A percentile compares a stretch with the other conserved stretches of the same genome.
Evolutionary conservation across 2,329 filamentous ascomycete genomes (phyloP).

Genomic region (Didymosphaeria variabile): DNA sequence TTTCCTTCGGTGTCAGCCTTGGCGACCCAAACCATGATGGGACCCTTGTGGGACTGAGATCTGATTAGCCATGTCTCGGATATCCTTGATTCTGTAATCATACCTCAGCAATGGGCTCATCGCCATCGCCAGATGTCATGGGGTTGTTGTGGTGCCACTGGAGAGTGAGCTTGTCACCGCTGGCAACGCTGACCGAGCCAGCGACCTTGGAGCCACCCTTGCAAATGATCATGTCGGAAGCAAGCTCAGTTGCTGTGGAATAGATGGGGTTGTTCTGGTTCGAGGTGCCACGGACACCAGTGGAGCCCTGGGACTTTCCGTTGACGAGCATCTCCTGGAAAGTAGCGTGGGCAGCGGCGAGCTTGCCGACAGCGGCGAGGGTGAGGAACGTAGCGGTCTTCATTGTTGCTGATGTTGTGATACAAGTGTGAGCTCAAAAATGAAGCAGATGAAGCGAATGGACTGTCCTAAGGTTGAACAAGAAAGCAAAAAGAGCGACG

Average conservation of each 20-base stretch:
- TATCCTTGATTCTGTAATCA: not conserved
- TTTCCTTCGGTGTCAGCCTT: slow-evolving; percentile 55
- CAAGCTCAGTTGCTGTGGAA: slow-evolving; percentile 35
- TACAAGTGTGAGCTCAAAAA: slow-evolving; percentile 15
- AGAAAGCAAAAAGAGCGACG: slow-evolving; percentile 23
- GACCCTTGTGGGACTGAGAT: slow-evolving; percentile 59
- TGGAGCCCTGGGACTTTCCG: slow-evolving; percentile 45
- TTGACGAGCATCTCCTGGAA: slow-evolving; percentile 55
- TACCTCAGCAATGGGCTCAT: slow-evolving; percentile 61
- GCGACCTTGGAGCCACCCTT: slow-evolving; percentile 45
- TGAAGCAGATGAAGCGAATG: slow-evolving; percentile 18
- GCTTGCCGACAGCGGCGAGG: slow-evolving; percentile 41
- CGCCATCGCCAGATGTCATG: slow-evolving; percentile 42
- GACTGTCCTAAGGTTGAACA: slow-evolving; percentile 34
- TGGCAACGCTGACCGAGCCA: slow-evolving; percentile 57
- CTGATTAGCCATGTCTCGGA: not conserved
- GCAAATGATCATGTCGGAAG: slow-evolving; percentile 46
- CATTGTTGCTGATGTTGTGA: slow-evolving; percentile 39
- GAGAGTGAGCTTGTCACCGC: slow-evolving; percentile 56
- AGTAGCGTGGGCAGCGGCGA: slow-evolving; percentile 48
- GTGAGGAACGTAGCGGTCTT: slow-evolving; percentile 43
- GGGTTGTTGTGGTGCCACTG: slow-evolving; percentile 63
- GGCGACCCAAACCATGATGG: slow-evolving; percentile 64
- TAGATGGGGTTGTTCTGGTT: slow-evolving; percentile 49
- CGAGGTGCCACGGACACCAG: slow-evolving; percentile 56